A percentile compares a stretch with the other conserved stretches of the same genome.
These are phyloP conservation scores for Epicoccum sorghinum DNA, from an alignment of 2,329 filamentous ascomycete species.

Conservation along the genomic window DNA sequence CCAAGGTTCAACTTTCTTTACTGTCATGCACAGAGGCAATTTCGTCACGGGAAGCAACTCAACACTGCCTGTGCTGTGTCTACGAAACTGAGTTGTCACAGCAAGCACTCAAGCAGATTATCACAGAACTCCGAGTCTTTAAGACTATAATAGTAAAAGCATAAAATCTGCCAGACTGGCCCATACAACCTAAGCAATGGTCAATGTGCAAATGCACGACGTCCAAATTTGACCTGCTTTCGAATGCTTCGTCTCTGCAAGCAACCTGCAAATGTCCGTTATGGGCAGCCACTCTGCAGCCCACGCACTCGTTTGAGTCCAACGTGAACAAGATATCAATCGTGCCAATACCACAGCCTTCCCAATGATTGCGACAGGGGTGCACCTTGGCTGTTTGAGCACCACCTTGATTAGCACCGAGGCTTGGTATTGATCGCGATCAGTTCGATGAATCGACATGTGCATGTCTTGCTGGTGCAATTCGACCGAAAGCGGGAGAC, in stretches of 20 bases:
- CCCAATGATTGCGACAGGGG: neutral
- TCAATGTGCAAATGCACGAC: neutral
- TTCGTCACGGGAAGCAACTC: too few species aligned
- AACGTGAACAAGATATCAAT: neutral
- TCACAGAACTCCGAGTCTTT: slow-evolving; percentile 6
- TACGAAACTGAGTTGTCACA: too few species aligned
- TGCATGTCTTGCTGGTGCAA: neutral
- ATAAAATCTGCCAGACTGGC: neutral
- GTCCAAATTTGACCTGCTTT: neutral
- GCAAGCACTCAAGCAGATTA: neutral
- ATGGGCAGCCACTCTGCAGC: neutral
- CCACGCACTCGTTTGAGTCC: neutral
- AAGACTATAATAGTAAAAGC: slow-evolving; percentile 7
- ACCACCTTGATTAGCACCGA: neutral
- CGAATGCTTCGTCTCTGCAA: too few species aligned
- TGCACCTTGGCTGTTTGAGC: neutral
- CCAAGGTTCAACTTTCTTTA: too few species aligned
- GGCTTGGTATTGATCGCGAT: neutral
- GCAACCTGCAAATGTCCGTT: neutral
- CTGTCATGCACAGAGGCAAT: too few species aligned
- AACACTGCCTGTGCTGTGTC: too few species aligned
- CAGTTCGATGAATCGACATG: neutral
- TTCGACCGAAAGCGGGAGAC: neutral
- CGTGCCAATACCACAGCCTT: neutral
- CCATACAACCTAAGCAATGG: neutral